Evolutionary conservation across 441 rosid genomes (phyloP).

Genomic region (Macaranga tanarius): DNA sequence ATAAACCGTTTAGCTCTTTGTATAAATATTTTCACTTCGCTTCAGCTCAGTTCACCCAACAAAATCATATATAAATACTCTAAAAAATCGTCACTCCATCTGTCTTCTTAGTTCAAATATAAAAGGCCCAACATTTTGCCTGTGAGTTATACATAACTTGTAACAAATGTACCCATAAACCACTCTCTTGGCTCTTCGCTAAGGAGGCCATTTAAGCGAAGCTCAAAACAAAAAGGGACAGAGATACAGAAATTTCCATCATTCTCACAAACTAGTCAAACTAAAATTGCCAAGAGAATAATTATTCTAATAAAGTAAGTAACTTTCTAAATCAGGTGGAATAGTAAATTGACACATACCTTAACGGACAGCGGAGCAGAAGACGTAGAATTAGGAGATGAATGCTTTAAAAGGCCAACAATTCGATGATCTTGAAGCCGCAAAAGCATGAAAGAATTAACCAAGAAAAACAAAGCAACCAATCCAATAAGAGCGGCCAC

Average conservation of each 20-base stretch:
- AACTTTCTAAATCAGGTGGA: too few relatives aligned
- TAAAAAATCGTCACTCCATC: too few relatives aligned
- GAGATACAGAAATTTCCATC: too few relatives aligned
- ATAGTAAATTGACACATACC: constrained; percentile 32
- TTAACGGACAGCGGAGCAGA: constrained; percentile 37
- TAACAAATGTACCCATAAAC: not conserved
- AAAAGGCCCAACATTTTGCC: not conserved
- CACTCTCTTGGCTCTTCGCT: not conserved
- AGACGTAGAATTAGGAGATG: constrained; percentile 37
- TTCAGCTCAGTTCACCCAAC: too few relatives aligned
- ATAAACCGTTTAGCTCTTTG: too few relatives aligned
- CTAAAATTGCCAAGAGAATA: too few relatives aligned
- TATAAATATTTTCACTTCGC: too few relatives aligned
- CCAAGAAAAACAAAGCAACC: constrained; percentile 63
- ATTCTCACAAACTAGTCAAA: too few relatives aligned
- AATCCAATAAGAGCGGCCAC: constrained; percentile 41
- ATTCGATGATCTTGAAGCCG: constrained; percentile 55
- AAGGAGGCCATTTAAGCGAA: not conserved
- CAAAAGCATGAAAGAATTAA: constrained; percentile 69
- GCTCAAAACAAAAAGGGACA: too few relatives aligned
- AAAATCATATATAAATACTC: too few relatives aligned
- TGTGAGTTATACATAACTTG: not conserved
- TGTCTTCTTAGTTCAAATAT: not conserved
- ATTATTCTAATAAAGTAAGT: too few relatives aligned
- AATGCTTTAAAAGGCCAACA: constrained; percentile 24